These are phyloP conservation scores for Ogataea nonfermentans DNA, from an alignment of 805 yeast species.

Conservation along the genomic window DNA sequence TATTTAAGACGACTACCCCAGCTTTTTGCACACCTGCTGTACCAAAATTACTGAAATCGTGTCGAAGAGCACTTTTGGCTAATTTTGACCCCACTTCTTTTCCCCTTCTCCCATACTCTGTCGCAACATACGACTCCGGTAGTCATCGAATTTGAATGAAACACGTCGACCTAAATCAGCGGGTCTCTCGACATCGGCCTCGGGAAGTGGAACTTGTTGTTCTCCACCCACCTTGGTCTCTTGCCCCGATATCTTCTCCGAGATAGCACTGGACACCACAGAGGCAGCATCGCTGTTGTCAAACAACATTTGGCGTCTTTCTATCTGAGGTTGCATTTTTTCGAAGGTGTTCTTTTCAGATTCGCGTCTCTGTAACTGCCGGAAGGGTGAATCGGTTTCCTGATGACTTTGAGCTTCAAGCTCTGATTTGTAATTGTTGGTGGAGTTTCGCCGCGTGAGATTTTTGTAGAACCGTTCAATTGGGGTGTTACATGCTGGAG, in stretches of 20 bases:
- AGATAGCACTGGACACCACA: conserved; percentile 11
- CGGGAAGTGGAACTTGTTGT: not conserved
- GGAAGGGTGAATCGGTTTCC: conserved; percentile 6
- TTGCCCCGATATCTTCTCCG: conserved; percentile 12
- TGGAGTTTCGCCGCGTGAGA: conserved; percentile 13
- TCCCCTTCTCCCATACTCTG: conserved; percentile 25
- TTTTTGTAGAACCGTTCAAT: conserved; percentile 14
- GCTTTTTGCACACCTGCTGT: too few relatives aligned
- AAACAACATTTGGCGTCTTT: conserved; percentile 21
- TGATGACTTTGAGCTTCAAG: conserved; percentile 21
- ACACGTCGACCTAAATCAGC: conserved; percentile 1
- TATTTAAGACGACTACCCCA: not conserved
- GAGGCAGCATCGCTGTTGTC: conserved; percentile 10
- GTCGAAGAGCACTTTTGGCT: too few relatives aligned
- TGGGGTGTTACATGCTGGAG: conserved; percentile 22
- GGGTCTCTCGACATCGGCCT: not conserved
- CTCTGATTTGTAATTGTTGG: conserved; percentile 25
- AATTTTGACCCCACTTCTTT: too few relatives aligned
- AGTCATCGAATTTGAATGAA: conserved; percentile 29
- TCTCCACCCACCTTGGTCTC: not conserved
- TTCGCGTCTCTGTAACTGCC: conserved; percentile 17
- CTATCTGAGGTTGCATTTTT: conserved; percentile 25
- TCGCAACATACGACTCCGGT: conserved; percentile 24
- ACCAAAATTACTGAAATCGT: too few relatives aligned
- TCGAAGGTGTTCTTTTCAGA: conserved; percentile 22